Evolutionary conservation across 768 basidiomycete genomes (phyloP).

Genomic region (Xanthoconium purpureum): DNA sequence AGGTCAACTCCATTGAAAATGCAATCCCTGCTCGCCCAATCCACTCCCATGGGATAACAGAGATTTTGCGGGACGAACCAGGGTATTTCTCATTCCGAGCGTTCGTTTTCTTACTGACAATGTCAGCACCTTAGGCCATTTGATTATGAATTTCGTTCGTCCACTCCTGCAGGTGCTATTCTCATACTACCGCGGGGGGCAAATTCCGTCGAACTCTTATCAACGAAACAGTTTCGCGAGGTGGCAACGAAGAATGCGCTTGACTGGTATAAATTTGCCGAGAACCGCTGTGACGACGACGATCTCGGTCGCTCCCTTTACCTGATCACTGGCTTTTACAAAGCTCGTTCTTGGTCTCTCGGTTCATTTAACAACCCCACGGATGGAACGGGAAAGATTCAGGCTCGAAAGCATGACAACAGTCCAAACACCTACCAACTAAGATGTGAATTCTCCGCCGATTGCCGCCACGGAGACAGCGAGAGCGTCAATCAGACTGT

Average conservation of each 20-base stretch:
- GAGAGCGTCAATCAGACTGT: not conserved
- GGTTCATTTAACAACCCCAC: not conserved
- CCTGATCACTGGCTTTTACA: slow-evolving; percentile 1
- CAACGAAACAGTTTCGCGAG: not conserved
- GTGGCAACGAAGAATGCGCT: not conserved
- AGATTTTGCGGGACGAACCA: no score
- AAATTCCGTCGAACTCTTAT: not conserved
- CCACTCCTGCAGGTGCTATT: not conserved
- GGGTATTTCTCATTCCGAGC: no score
- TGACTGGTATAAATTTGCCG: not conserved
- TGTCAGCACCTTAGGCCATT: not conserved
- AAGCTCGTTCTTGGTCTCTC: not conserved
- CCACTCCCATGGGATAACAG: not conserved
- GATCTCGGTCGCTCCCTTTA: not conserved
- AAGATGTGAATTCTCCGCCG: not conserved
- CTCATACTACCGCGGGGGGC: not conserved
- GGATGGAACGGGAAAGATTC: not conserved
- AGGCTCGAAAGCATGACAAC: not conserved
- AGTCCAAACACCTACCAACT: not conserved
- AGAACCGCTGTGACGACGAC: not conserved
- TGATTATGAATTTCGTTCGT: not conserved
- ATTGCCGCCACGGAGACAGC: not conserved
- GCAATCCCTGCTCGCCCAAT: not conserved
- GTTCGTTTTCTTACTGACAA: not conserved
- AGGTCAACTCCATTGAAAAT: not conserved